Conservation (phyloP, 441 rosid genomes). For the Erysimum pusillum region DNA sequence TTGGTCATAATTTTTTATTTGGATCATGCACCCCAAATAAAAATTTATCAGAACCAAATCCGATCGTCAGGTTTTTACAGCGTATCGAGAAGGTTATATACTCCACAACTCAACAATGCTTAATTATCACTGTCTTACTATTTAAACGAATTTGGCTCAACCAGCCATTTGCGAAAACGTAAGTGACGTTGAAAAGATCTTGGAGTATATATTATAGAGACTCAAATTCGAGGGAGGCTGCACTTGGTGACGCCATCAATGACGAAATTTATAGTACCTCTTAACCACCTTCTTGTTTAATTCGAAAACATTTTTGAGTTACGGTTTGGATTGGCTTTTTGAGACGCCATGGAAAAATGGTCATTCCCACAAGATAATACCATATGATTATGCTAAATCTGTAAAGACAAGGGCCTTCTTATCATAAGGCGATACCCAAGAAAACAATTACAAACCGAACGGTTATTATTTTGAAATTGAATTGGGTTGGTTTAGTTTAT, state of each 20-base stretch:
- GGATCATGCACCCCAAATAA: no score
- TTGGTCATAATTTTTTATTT: no score
- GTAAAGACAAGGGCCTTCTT: no score
- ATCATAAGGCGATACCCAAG: neutral
- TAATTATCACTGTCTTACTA: no score
- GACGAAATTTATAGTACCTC: neutral
- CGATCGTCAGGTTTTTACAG: no score
- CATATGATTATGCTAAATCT: no score
- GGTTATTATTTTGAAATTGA: neutral
- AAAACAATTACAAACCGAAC: neutral
- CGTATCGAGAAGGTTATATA: no score
- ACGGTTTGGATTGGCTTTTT: neutral
- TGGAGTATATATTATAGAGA: no score
- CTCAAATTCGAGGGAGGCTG: constrained; percentile 3
- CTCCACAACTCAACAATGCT: no score
- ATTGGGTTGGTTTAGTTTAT: neutral
- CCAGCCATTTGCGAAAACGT: neutral
- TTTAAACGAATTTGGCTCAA: neutral
- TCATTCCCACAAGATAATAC: neutral
- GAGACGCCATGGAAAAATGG: no score
- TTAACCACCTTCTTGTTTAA: constrained; percentile 18
- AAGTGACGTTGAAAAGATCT: neutral
- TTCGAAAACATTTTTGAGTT: neutral
- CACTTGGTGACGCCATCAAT: constrained; percentile 17
- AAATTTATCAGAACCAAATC: no score